Evolutionary conservation across 2,329 filamentous ascomycete species (phyloP), one percentile per base, ranked within the genome.

Genomic region (Cladosporium velox): DNA sequence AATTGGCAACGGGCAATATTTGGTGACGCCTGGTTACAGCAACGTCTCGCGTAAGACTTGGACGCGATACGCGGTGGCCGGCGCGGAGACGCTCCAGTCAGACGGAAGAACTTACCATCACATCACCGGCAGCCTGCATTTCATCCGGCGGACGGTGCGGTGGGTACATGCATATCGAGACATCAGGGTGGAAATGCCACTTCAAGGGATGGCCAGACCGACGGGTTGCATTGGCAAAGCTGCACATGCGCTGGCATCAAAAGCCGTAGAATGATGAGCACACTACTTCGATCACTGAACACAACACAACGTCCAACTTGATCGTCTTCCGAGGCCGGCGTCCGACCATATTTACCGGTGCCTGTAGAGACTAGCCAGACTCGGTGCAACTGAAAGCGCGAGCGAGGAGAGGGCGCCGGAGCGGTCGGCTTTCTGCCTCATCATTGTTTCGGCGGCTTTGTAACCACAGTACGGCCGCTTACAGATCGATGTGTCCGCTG

Each of bases 381-480:
- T 64, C 61, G 61, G 61, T 64, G 61, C 35, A 30, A 55, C 21
- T 32, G 34, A 26, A 64, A 64, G 51, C 24, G 61, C 61, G 61
- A 64, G 51, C 51, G 47, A 59, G 26, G 51, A 34, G 61, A 55
- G 49, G 21, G 47, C 60, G 35, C 51, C 61, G 61, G 61, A 64
- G 61, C 51, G 28, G 35, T 64, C 61, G 61, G 61, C 61, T 64
- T 59, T 64, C 61, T 62, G 47, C 44, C 44, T 52, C 59, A 64
- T 64, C 61, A 57, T 64, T 57, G 61, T 55, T 64, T 64, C 61
- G 61, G 61, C 51, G 61, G 61, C 51, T 64, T 64, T 64, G 61
- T 57, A 64, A 55, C 49, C 49, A 64, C 49, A 57, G 51, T 57
- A 64, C 51, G 61, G 51, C 61, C 61, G 61, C 61, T 64, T 52